A percentile compares a stretch with the other conserved stretches of the same genome.
phyloP scores from a whole-genome alignment of 176 grass and related monocot species.

The Oryza australiensis region DNA sequence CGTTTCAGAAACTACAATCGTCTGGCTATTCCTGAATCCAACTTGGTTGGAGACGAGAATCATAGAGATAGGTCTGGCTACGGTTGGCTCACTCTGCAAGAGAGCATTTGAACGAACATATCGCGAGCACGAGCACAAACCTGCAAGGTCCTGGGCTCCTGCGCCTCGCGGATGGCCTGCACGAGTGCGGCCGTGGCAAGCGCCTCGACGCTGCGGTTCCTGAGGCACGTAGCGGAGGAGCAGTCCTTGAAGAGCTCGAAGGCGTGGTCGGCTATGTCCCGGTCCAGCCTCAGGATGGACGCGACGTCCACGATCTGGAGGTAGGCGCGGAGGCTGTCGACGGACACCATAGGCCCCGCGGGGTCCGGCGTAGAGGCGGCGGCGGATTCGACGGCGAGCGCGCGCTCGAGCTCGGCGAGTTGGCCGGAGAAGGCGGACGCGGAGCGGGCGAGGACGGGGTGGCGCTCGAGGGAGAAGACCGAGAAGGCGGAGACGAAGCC shows the following conservation, averaged over 20 bases:
- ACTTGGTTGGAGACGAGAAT: background rate
- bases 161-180: constrained; percentile 94
- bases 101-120: constrained; percentile 31
- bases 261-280: constrained; percentile 90
- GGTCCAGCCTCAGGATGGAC: constrained; percentile 73
- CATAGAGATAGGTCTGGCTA: background rate
- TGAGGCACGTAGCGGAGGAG: constrained; percentile 78
- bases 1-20: background rate
- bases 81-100: background rate
- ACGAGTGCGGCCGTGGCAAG: constrained; percentile 92
- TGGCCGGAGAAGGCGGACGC: constrained; percentile 86
- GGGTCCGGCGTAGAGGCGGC: constrained; percentile 56
- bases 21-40: background rate
- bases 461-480: constrained; percentile 81
- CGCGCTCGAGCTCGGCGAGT: constrained; percentile 93
- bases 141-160: constrained; percentile 91
- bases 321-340: constrained; percentile 90
- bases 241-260: constrained; percentile 95
- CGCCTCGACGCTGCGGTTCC: constrained; percentile 91
- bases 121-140: constrained; percentile 32
- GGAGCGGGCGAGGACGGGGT: constrained; percentile 79
- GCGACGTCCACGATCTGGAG: constrained; percentile 95
- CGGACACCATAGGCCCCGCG: constrained; percentile 76
- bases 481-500: constrained; percentile 97
- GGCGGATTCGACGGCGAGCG: constrained; percentile 52